A percentile compares a stretch with the other conserved stretches of the same genome.
These are phyloP conservation scores for Plantago ovata DNA, from an alignment of 257 asterid species.

Conservation along the genomic window DNA sequence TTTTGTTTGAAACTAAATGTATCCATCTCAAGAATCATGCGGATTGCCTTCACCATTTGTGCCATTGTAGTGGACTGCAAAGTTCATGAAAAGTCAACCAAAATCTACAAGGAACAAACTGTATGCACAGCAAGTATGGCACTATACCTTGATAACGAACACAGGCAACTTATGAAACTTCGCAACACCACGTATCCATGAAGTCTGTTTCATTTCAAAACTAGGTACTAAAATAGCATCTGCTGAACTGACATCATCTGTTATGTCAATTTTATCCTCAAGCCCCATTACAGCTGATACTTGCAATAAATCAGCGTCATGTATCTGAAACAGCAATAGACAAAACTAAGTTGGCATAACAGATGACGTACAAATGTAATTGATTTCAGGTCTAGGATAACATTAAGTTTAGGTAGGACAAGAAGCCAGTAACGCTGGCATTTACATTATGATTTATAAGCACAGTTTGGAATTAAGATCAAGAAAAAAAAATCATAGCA, in stretches of 20 bases:
- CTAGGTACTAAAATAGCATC: conserved; percentile 78
- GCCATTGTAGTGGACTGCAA: conserved; percentile 88
- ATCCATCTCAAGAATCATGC: conserved; percentile 83
- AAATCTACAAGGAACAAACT: conserved; percentile 4
- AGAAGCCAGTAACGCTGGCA: conserved; percentile 4
- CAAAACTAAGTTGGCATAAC: conserved; percentile 8
- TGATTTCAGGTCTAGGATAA: conserved; percentile 2
- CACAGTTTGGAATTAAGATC: background rate
- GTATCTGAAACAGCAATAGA: conserved; percentile 53
- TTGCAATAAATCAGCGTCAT: conserved; percentile 80
- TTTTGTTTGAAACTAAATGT: conserved; percentile 41
- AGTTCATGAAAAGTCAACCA: conserved; percentile 14
- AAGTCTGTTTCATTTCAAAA: conserved; percentile 77
- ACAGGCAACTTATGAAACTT: conserved; percentile 82
- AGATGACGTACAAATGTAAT: conserved; percentile 3
- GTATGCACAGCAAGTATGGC: conserved; percentile 3
- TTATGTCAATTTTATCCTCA: conserved; percentile 70
- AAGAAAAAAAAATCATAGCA: background rate
- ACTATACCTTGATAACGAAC: conserved; percentile 75
- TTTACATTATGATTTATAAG: background rate
- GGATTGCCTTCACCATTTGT: conserved; percentile 90
- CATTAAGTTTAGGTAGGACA: background rate
- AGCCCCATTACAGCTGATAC: conserved; percentile 94
- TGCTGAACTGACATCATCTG: conserved; percentile 74
- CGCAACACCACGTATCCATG: conserved; percentile 94